Evolutionary conservation across 2,329 filamentous ascomycete genomes (phyloP).

Genomic region (Pseudophaeomoniella oleicola): DNA sequence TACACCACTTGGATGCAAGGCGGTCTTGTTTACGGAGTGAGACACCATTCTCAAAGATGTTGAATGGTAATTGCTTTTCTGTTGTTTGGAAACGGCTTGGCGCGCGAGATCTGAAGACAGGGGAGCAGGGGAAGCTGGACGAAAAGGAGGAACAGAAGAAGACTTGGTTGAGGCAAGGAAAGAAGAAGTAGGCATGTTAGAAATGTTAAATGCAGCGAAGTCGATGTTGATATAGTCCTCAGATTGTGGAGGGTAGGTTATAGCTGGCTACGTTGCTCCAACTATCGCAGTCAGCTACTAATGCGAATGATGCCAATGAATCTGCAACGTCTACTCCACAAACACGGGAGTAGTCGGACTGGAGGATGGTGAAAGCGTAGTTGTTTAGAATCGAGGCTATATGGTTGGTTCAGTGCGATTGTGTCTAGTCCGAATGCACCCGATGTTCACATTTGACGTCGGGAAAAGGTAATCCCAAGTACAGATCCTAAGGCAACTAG

Average conservation of each 20-base stretch:
- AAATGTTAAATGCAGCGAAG: conserved; percentile 17
- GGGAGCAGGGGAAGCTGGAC: conserved; percentile 27
- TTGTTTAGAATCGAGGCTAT: no score
- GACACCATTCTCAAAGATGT: conserved; percentile 39
- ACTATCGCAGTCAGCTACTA: no score
- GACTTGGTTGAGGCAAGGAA: background rate
- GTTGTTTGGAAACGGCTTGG: conserved; percentile 43
- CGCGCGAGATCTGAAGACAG: conserved; percentile 40
- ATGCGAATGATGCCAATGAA: no score
- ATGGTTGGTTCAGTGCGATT: no score
- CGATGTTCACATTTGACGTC: no score
- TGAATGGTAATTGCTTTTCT: conserved; percentile 44
- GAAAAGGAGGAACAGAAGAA: conserved; percentile 11
- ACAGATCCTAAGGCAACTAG: no score
- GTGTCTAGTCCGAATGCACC: no score
- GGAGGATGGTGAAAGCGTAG: no score
- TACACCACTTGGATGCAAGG: conserved; percentile 79
- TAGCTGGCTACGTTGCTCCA: no score
- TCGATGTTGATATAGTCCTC: conserved; percentile 43
- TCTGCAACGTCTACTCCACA: background rate
- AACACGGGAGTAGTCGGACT: background rate
- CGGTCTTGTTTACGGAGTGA: conserved; percentile 71
- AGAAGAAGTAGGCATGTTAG: background rate
- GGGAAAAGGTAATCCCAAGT: no score
- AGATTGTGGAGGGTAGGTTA: no score